These are phyloP conservation scores for Ceratocystis cacaofunesta DNA, from an alignment of 2,329 filamentous ascomycete genomes.

Conservation along the genomic window DNA sequence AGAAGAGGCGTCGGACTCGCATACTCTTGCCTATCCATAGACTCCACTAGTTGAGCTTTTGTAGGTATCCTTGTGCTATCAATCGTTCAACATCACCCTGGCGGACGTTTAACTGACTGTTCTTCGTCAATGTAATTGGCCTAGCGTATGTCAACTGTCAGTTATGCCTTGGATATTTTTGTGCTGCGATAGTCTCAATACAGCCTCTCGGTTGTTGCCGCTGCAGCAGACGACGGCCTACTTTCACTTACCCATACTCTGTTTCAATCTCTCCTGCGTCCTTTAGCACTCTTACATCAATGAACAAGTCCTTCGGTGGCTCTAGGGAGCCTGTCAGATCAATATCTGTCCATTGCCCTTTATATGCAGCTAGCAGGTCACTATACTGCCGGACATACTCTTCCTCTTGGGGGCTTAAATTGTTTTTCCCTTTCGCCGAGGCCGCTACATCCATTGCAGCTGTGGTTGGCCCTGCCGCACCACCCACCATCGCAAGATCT, in stretches of 20 bases:
- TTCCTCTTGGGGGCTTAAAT: constrained; percentile 86
- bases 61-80: constrained; percentile 87
- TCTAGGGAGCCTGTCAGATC: constrained; percentile 88
- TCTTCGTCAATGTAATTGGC: constrained; percentile 90
- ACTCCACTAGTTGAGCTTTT: constrained; percentile 55
- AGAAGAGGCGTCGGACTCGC: not conserved
- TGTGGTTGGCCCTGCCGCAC: constrained; percentile 15
- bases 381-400: constrained; percentile 88
- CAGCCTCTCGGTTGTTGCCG: no score
- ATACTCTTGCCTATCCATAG: not conserved
- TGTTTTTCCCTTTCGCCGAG: constrained; percentile 33
- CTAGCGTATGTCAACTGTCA: constrained; percentile 30
- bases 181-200: not conserved
- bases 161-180: constrained; percentile 10
- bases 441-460: constrained; percentile 18
- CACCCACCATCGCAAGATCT: constrained; percentile 46
- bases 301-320: constrained; percentile 88
- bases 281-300: constrained; percentile 88
- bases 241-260: constrained; percentile 69
- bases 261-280: constrained; percentile 98
- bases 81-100: constrained; percentile 90
- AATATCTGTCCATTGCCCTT: constrained; percentile 96
- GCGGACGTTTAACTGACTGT: constrained; percentile 93
- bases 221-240: not conserved
- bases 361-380: constrained; percentile 86